Conservation (phyloP, 2,329 filamentous ascomycete genomes). For the Nemania sp. region DNA sequence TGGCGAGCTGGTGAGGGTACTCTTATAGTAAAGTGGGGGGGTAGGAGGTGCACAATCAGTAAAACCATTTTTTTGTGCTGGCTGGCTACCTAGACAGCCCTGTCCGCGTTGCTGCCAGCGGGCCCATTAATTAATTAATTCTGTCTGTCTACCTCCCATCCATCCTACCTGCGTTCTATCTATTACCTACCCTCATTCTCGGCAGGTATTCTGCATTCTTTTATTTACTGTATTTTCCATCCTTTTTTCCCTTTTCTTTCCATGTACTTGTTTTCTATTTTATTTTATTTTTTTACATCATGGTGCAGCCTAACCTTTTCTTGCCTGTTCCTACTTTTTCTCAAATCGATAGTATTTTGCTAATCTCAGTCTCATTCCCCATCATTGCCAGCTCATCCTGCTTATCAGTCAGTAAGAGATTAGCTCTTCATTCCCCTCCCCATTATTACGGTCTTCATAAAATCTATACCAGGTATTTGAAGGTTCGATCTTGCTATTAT, state of each 20-base stretch:
- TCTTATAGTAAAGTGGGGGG: constrained; percentile 59
- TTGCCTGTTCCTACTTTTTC: too few relatives aligned
- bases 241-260: not conserved
- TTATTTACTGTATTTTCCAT: not conserved
- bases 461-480: not conserved
- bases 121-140: not conserved
- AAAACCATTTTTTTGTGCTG: constrained; percentile 26
- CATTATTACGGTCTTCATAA: not conserved
- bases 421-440: not conserved
- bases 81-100: constrained; percentile 19
- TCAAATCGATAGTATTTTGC: too few relatives aligned
- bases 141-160: not conserved
- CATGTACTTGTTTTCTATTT: too few relatives aligned
- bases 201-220: not conserved
- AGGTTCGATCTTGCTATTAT: too few relatives aligned
- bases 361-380: too few relatives aligned
- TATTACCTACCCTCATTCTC: not conserved
- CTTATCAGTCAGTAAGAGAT: too few relatives aligned
- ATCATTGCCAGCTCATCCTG: too few relatives aligned
- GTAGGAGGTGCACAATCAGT: constrained; percentile 62
- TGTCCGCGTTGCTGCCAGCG: constrained; percentile 21
- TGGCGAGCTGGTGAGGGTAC: constrained; percentile 61
- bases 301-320: not conserved
- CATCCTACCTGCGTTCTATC: not conserved
- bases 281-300: not conserved